These are phyloP conservation scores for Erodium chrysanthum DNA, from an alignment of 441 rosid species.

Conservation along the genomic window DNA sequence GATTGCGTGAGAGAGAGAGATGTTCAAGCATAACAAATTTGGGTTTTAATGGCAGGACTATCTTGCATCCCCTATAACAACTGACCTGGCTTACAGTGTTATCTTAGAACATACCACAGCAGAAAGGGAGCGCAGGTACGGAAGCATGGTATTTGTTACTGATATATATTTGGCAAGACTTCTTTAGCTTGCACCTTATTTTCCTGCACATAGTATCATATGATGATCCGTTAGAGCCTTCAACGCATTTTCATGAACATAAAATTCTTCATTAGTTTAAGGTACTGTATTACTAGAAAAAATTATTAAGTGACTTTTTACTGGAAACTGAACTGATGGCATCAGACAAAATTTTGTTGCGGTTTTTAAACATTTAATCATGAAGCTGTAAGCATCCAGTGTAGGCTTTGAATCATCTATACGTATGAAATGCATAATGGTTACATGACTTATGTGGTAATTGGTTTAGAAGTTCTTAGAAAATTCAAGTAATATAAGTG, in stretches of 20 bases:
- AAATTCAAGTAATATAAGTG: not conserved
- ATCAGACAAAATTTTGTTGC: not conserved
- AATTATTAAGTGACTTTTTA: not conserved
- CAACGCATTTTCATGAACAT: not conserved
- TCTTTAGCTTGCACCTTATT: not conserved
- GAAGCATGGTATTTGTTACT: slow-evolving; percentile 7
- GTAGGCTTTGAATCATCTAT: not conserved
- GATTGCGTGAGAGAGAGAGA: not conserved
- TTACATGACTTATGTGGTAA: not conserved
- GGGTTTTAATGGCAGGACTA: slow-evolving; percentile 59
- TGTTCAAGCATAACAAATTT: slow-evolving; percentile 21
- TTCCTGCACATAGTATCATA: not conserved
- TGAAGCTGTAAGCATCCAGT: not conserved
- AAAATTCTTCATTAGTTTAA: not conserved
- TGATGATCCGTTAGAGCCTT: not conserved
- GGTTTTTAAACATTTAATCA: not conserved
- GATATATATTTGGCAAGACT: not conserved
- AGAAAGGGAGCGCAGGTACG: slow-evolving; percentile 96
- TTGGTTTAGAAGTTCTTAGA: not conserved
- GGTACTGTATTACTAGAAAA: not conserved
- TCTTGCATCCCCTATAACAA: slow-evolving; percentile 66
- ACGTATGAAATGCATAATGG: too few species aligned
- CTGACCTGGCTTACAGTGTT: slow-evolving; percentile 74
- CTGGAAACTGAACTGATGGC: not conserved
- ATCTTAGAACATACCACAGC: slow-evolving; percentile 87